Conservation (phyloP, 768 basidiomycete species). For the Russula earlei region DNA sequence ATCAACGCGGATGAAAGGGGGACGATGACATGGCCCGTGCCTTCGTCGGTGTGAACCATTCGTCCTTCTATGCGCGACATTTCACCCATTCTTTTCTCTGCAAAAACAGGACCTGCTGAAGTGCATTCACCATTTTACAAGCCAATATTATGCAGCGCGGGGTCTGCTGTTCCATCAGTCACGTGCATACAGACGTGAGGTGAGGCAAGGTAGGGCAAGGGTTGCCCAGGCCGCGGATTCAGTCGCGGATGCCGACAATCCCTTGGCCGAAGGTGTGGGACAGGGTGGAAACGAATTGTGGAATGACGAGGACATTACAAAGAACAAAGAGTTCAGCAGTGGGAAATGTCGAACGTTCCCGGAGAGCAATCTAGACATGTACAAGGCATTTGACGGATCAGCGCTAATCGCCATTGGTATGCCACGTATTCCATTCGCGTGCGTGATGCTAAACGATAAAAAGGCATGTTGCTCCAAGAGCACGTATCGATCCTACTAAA, state of each 20-base stretch:
- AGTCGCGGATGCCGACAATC: slow-evolving; percentile 13
- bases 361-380: slow-evolving; percentile 47
- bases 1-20: neutral
- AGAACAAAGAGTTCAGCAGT: slow-evolving; percentile 19
- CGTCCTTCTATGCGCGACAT: neutral
- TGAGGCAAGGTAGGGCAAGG: slow-evolving; percentile 27
- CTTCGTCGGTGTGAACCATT: slow-evolving; percentile 42
- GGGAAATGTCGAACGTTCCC: slow-evolving; percentile 15
- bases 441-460: neutral
- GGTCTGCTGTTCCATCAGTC: slow-evolving; percentile 54
- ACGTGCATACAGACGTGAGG: too few relatives aligned
- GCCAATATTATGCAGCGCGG: slow-evolving; percentile 49
- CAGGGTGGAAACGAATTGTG: neutral
- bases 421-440: slow-evolving; percentile 21
- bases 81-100: neutral
- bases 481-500: slow-evolving; percentile 40
- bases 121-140: slow-evolving; percentile 42
- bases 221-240: slow-evolving; percentile 9
- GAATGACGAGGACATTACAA: slow-evolving; percentile 13
- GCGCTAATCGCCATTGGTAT: slow-evolving; percentile 64
- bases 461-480: slow-evolving; percentile 65
- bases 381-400: slow-evolving; percentile 62
- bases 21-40: slow-evolving; percentile 23
- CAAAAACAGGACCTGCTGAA: slow-evolving; percentile 42
- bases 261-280: slow-evolving; percentile 9